A percentile compares a stretch with the other conserved stretches of the same genome.
Conservation (phyloP, 495 filamentous ascomycete species). For the Aspergillus sclerotiicarbonarius region DNA sequence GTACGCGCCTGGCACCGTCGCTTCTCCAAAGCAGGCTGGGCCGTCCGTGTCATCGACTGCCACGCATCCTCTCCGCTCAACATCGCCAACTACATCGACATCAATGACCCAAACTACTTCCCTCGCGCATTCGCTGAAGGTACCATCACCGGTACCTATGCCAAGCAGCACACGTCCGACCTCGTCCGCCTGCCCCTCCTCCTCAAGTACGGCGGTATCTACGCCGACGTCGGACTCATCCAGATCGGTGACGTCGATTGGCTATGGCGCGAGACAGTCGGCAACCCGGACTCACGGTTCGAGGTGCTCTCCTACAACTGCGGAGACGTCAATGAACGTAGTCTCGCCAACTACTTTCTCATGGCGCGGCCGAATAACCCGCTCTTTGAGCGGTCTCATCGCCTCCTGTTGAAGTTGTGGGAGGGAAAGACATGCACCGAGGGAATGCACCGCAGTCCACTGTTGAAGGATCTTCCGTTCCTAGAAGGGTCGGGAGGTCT, state of each 20-base stretch:
- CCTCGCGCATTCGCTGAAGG: constrained; percentile 48
- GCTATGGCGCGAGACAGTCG: constrained; percentile 48
- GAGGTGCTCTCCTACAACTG: constrained; percentile 48
- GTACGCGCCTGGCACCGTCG: constrained; percentile 56
- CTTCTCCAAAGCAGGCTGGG: constrained; percentile 50
- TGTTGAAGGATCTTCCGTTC: constrained; percentile 43
- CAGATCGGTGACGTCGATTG: constrained; percentile 55
- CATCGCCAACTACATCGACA: constrained; percentile 47
- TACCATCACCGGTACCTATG: constrained; percentile 46
- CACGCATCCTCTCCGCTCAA: constrained; percentile 41
- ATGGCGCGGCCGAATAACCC: constrained; percentile 39
- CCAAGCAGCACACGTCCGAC: constrained; percentile 53
- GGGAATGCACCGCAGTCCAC: constrained; percentile 48
- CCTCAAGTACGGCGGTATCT: constrained; percentile 54
- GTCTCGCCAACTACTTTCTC: constrained; percentile 52
- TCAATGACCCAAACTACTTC: constrained; percentile 39
- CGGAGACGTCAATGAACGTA: constrained; percentile 29
- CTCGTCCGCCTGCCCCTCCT: constrained; percentile 56
- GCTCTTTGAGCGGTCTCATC: constrained; percentile 49
- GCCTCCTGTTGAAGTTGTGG: constrained; percentile 50
- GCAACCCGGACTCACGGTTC: constrained; percentile 41
- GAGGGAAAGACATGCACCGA: constrained; percentile 49
- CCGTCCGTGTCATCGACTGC: constrained; percentile 49
- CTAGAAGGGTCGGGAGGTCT: constrained; percentile 28
- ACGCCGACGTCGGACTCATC: constrained; percentile 54